Conservation (phyloP, 2,329 filamentous ascomycete genomes). For the Pestalotiopsis sp. region DNA sequence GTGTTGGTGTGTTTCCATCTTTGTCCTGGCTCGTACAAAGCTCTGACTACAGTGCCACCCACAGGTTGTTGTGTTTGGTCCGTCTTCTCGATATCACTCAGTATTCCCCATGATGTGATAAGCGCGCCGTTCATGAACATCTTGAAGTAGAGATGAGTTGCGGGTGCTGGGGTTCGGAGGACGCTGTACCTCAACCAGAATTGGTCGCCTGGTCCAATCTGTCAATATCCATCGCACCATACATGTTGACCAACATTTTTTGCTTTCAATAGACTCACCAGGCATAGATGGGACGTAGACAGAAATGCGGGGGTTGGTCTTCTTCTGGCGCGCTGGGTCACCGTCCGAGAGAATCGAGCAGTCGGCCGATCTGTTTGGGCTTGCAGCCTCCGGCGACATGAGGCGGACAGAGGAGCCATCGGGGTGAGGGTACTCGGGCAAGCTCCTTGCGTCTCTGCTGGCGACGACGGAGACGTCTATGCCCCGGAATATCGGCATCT, state of each 20-base stretch:
- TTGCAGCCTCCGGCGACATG: constrained; percentile 20
- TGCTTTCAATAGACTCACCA: constrained; percentile 38
- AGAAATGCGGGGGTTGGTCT: constrained; percentile 46
- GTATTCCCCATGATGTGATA: constrained; percentile 55
- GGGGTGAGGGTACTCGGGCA: constrained; percentile 60
- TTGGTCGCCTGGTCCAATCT: constrained; percentile 42
- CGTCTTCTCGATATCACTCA: not conserved
- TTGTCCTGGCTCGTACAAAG: constrained; percentile 51
- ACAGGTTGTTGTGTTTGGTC: constrained; percentile 21
- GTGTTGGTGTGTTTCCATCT: constrained; percentile 43
- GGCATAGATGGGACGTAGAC: constrained; percentile 60
- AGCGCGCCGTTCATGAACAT: constrained; percentile 57
- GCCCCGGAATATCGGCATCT: constrained; percentile 54
- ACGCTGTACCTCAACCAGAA: constrained; percentile 57
- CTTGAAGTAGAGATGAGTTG: constrained; percentile 56
- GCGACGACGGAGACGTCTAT: constrained; percentile 48
- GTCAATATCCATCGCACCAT: constrained; percentile 1
- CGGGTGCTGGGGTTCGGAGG: constrained; percentile 33
- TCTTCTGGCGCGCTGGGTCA: constrained; percentile 32
- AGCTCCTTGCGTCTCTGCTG: constrained; percentile 35
- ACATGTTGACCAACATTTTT: not conserved
- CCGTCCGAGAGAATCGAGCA: constrained; percentile 29
- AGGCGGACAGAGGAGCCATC: constrained; percentile 49
- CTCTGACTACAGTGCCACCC: constrained; percentile 45
- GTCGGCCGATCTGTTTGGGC: constrained; percentile 13